These are phyloP conservation scores for Viscum album DNA, from an alignment of 177 flowering plant genomes.

Conservation along the genomic window DNA sequence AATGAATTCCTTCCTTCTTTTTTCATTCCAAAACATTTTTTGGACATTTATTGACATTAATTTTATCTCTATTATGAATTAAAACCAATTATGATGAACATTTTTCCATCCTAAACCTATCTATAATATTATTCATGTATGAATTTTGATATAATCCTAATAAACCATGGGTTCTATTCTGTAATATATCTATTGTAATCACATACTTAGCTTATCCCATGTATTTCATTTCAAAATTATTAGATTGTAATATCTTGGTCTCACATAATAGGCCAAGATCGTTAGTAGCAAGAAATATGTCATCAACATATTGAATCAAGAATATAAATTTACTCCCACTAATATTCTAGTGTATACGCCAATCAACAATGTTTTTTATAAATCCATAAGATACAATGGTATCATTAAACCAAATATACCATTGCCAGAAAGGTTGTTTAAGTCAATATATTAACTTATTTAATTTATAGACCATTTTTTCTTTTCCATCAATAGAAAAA, in stretches of 20 bases:
- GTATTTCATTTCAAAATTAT: neutral
- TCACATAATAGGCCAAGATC: neutral
- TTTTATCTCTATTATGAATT: neutral
- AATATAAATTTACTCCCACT: constrained; percentile 15
- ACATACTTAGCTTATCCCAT: neutral
- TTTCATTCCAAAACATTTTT: neutral
- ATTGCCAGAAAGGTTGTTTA: constrained; percentile 16
- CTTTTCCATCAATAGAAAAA: constrained; percentile 1
- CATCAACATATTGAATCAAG: constrained; percentile 9
- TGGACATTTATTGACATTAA: constrained; percentile 1
- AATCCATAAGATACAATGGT: constrained; percentile 14
- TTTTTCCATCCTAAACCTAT: neutral
- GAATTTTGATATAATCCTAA: constrained; percentile 1
- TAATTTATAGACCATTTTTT: constrained; percentile 11
- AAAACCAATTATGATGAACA: neutral
- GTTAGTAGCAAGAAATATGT: neutral
- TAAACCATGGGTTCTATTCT: neutral
- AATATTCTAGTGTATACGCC: constrained; percentile 13
- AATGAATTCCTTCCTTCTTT: neutral
- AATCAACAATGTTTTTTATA: constrained; percentile 10
- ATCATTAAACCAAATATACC: constrained; percentile 12
- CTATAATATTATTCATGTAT: neutral
- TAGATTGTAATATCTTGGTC: neutral
- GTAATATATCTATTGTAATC: neutral
- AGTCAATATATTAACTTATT: constrained; percentile 16